Percentiles rank a stretch among this genome's conserved stretches.
Conservation (phyloP, 345 rosid genomes). For the Hibiscus trionum region DNA sequence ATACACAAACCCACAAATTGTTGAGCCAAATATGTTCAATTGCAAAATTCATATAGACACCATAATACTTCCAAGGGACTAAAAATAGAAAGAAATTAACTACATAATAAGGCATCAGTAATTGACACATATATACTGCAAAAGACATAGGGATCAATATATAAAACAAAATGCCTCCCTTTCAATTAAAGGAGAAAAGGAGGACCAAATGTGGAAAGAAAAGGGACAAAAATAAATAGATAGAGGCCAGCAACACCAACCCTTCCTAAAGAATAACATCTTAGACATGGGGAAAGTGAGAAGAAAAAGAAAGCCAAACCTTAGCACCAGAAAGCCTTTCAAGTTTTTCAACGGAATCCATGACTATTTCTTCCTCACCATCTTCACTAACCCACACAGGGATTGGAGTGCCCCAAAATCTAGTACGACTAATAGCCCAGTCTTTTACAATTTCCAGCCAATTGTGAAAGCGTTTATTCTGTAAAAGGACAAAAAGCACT, state of each 20-base stretch:
- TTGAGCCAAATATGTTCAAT: neutral
- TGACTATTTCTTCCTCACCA: slow-evolving; percentile 61
- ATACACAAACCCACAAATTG: neutral
- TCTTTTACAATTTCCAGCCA: slow-evolving; percentile 99
- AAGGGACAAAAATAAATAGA: slow-evolving; percentile 1
- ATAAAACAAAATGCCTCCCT: neutral
- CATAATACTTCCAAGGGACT: neutral
- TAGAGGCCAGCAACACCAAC: neutral
- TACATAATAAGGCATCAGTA: neutral
- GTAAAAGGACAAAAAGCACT: neutral
- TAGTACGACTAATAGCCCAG: slow-evolving; percentile 96
- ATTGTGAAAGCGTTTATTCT: slow-evolving; percentile 78
- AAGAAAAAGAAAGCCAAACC: slow-evolving; percentile 54
- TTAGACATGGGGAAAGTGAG: neutral
- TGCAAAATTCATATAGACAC: neutral
- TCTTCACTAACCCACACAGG: slow-evolving; percentile 93
- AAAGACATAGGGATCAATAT: neutral
- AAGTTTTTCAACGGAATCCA: slow-evolving; percentile 81
- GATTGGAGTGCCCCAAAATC: slow-evolving; percentile 99
- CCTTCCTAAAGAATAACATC: neutral
- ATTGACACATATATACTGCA: neutral
- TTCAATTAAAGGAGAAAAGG: neutral
- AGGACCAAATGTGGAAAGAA: neutral
- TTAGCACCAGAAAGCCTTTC: slow-evolving; percentile 85
- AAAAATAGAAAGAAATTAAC: neutral